phyloP scores from a whole-genome alignment of 2,329 filamentous ascomycete genomes.

The Apiospora saccharicola region DNA sequence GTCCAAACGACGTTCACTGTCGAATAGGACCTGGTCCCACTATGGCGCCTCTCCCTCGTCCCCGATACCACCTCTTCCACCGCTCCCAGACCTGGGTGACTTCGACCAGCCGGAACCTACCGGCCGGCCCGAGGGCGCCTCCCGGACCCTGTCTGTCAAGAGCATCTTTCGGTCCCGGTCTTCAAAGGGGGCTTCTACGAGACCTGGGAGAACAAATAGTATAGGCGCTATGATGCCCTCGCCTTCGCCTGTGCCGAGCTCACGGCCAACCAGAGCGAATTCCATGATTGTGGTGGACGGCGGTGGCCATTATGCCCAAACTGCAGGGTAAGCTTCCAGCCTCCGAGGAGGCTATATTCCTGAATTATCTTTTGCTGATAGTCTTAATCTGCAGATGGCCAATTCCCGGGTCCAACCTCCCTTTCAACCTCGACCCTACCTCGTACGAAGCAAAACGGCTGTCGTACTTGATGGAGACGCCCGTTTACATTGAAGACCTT shows the following conservation, averaged over 20 bases:
- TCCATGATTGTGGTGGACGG: conserved; percentile 41
- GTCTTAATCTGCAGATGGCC: conserved; percentile 39
- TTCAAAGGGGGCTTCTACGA: conserved; percentile 36
- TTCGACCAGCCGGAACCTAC: conserved; percentile 20
- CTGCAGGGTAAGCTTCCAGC: not conserved
- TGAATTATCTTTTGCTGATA: conserved; percentile 22
- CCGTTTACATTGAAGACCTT: conserved; percentile 42
- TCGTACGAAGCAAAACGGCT: conserved; percentile 56
- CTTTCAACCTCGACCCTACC: conserved; percentile 51
- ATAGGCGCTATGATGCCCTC: conserved; percentile 33
- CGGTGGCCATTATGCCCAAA: conserved; percentile 26
- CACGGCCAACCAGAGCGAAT: conserved; percentile 40
- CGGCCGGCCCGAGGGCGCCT: conserved; percentile 27
- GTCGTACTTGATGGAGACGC: conserved; percentile 48
- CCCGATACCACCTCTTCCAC: conserved; percentile 33
- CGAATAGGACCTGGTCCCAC: conserved; percentile 38
- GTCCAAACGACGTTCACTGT: conserved; percentile 40
- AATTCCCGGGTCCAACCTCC: conserved; percentile 44
- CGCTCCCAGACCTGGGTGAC: conserved; percentile 29
- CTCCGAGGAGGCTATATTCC: not conserved
- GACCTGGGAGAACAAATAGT: conserved; percentile 40
- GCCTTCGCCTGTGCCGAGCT: conserved; percentile 31
- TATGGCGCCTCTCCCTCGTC: conserved; percentile 34
- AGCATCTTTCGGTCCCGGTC: conserved; percentile 49
- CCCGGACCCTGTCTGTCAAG: conserved; percentile 34